Evolutionary conservation across 306 rosid genomes (phyloP), one percentile per base, ranked within the genome.

Genomic region (Quercus agrifolia): DNA sequence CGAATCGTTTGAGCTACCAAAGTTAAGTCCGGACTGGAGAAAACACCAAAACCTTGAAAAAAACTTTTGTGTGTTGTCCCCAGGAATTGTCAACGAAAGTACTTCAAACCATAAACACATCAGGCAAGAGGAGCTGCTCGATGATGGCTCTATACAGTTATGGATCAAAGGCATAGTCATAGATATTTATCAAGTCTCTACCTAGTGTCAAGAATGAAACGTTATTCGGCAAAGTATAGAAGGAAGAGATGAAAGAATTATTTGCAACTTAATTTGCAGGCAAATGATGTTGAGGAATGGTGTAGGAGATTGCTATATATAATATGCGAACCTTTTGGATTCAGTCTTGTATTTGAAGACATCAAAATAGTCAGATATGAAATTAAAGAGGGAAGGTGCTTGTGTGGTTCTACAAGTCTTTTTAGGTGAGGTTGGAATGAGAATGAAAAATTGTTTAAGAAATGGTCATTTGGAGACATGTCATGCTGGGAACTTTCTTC

Each of bases 341-440:
- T 66, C 1, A 33, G 56, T 66, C 30, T n/a, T 63, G 57, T 66
- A 30, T 33, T 73, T 79, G 88, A 79, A 76, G 52, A 54, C 21
- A 31, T 74, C 78, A 54, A 14, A 33, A 5, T 13, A 76, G 80
- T 68, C 46, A 64, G 55, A 28, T 51, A 31, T 70, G 85, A 71
- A 84, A 73, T 41, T 15, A 38, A 5, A 73, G 55, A 85, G 12
- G 35, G 94, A 90, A 90, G 83, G 8, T 86, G 84, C 91, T 3
- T 57, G 66, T 28, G 21, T 28, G 55, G 46, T 59, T 66, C 44
- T 5, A 0, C 35, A 35, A 49, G 23, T 66, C 82, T n/a, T 79
- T 30, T 25, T n/a, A 15, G 49, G 46, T 27, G 44, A 31, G 5
- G 52, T 70, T 56, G 59, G 20, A 41, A 81, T 61, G 35, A 56